Conservation (phyloP, 225 moss, liverwort and hornwort genomes). For the Marchantia polymorpha region DNA sequence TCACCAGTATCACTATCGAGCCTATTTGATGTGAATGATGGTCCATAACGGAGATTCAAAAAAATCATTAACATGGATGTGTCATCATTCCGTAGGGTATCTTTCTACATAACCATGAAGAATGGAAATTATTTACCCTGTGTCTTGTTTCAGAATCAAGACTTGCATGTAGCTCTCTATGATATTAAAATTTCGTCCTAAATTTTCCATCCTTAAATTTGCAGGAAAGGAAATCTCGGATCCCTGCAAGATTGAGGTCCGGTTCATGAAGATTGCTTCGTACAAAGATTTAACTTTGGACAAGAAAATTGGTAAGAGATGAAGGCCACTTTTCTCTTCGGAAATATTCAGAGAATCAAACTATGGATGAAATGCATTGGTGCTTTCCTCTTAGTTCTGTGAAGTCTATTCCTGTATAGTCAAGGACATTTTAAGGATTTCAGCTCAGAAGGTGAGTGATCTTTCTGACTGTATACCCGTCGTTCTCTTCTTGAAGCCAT, state of each 20-base stretch:
- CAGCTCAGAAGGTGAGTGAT: background rate
- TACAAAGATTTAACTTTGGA: slow-evolving; percentile 28
- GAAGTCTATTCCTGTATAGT: background rate
- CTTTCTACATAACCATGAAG: too few relatives aligned
- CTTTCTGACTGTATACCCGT: background rate
- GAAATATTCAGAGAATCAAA: background rate
- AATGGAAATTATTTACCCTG: too few relatives aligned
- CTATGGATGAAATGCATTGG: background rate
- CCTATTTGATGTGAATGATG: too few relatives aligned
- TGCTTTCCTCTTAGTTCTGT: background rate
- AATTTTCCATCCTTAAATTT: background rate
- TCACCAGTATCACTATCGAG: too few relatives aligned
- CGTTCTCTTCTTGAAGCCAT: background rate
- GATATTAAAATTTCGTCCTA: background rate
- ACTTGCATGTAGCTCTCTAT: background rate
- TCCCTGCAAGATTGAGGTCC: slow-evolving; percentile 35
- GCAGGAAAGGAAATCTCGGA: slow-evolving; percentile 31
- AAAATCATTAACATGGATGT: too few relatives aligned
- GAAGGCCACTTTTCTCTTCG: background rate
- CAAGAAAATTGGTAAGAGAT: slow-evolving; percentile 31
- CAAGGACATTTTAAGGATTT: background rate
- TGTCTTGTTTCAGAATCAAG: background rate
- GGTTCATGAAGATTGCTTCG: slow-evolving; percentile 25
- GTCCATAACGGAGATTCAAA: too few relatives aligned
- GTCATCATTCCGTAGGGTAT: too few relatives aligned